Conservation (phyloP, 2,329 filamentous ascomycete species). For the Aspergillus cejpii region DNA sequence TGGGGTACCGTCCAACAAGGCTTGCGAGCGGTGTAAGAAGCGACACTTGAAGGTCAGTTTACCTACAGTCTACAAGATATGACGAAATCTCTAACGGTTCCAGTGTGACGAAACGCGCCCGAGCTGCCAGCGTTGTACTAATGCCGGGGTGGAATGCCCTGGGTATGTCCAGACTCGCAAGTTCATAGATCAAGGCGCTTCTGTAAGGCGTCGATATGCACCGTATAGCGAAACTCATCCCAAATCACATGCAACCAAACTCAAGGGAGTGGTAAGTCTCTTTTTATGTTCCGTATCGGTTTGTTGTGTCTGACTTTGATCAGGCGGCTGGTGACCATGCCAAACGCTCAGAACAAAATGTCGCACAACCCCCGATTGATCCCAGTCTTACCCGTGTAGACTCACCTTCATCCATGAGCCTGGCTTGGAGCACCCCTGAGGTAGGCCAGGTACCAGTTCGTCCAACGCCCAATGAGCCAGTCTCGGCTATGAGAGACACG, state of each 20-base stretch:
- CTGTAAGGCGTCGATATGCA: conserved; percentile 36
- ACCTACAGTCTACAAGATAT: not conserved
- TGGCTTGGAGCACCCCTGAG: not conserved
- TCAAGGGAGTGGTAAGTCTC: conserved; percentile 6
- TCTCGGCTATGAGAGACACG: not conserved
- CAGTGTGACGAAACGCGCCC: conserved; percentile 40
- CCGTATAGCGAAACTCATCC: conserved; percentile 29
- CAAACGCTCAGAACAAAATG: not conserved
- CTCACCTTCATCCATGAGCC: not conserved
- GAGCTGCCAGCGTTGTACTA: conserved; percentile 33
- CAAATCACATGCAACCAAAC: conserved; percentile 3
- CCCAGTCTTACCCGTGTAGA: not conserved
- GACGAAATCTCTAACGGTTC: not conserved
- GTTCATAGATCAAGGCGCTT: conserved; percentile 40
- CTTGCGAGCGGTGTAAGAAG: conserved; percentile 38
- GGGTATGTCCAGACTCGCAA: conserved; percentile 42
- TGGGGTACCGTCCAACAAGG: conserved; percentile 37
- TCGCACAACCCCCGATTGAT: not conserved
- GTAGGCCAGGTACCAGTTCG: not conserved
- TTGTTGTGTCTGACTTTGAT: not conserved
- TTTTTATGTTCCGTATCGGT: not conserved
- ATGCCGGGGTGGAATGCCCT: conserved; percentile 35
- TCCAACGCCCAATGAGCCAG: not conserved
- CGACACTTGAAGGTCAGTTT: conserved; percentile 33
- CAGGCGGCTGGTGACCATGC: conserved; percentile 1